phyloP scores from a whole-genome alignment of 176 grass and related monocot genomes.

The Avena sativa region DNA sequence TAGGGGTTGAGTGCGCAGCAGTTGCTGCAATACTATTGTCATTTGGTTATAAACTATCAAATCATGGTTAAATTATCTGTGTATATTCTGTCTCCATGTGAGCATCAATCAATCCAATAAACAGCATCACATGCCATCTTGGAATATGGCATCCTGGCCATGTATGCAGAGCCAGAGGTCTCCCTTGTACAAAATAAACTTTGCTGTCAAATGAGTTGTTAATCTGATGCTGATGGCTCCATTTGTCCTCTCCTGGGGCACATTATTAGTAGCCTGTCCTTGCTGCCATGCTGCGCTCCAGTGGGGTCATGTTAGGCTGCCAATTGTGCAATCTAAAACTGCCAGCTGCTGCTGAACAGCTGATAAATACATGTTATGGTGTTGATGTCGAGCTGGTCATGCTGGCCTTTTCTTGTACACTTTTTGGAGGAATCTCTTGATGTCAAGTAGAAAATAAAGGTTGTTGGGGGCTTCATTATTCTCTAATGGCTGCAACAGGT shows the following conservation, averaged over 20 bases:
- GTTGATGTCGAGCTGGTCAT: constrained; percentile 35
- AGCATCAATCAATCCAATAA: constrained; percentile 31
- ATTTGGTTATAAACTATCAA: constrained; percentile 55
- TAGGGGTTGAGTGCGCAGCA: constrained; percentile 59
- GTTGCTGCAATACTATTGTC: constrained; percentile 54
- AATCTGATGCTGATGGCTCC: constrained; percentile 47
- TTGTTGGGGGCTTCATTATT: constrained; percentile 31
- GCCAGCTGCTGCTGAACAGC: constrained; percentile 42
- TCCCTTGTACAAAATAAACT: constrained; percentile 29
- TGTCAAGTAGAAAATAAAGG: constrained; percentile 10
- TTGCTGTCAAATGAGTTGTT: constrained; percentile 45
- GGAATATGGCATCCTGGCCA: constrained; percentile 40
- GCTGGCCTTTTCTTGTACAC: constrained; percentile 42
- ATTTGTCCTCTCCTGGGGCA: constrained; percentile 43
- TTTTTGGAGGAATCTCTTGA: constrained; percentile 39
- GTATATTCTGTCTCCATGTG: constrained; percentile 47
- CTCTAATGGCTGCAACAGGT: background rate
- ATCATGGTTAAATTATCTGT: constrained; percentile 55
- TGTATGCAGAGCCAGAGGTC: constrained; percentile 16
- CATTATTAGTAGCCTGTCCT: constrained; percentile 37
- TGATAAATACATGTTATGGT: constrained; percentile 36
- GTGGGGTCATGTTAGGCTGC: constrained; percentile 44
- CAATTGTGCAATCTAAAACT: constrained; percentile 47
- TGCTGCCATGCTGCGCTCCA: constrained; percentile 37
- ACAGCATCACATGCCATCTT: constrained; percentile 41